Evolutionary conservation across 495 filamentous ascomycete species (phyloP), one percentile per base, ranked within the genome.

Genomic region (Talaromyces liani): DNA sequence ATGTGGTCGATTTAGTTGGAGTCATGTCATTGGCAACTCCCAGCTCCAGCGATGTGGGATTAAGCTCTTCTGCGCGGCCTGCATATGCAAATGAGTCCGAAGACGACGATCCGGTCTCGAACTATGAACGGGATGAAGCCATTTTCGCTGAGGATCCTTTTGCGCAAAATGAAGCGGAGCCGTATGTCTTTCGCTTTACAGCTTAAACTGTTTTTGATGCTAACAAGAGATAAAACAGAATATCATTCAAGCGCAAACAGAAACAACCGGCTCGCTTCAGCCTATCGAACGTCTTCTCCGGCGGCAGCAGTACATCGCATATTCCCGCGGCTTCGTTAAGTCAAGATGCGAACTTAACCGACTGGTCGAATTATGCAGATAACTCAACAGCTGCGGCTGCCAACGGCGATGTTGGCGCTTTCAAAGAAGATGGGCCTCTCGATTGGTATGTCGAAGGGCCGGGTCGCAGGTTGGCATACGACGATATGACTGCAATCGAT

Each of bases 401-500:
- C 29, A 22, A 78, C 61, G 77, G 73, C 14, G 74, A 78, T 58
- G 33, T 71, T 6, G 73, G 73, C 58, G 69, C 71, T 4, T 76
- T 79, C 24, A 92, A 93, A 71, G 89, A 92, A 69, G 86, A 82
- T 25, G 77, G 73, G 16, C 80, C 85, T 20, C 69, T 89, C 24
- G 91, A 96, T 72, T 97, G 93, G 94, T 90, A 94, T 73, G 84
- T 89, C 47, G 93, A 97, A 75, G 92, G 91, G 5, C 92, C 91
- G 4, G 94, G 94, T 2, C 83, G 93, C 58, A 86, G 94, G 68
- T 92, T 97, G 27, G 92, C 89, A 58, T 98, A 98, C 75, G 94
- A 96, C 67, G 90, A 98, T 77, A 82, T 97, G 69, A 97, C 95
- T 14, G 94, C 95, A 14, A 98, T 98, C 73, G 94, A 98, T 77